A percentile compares a stretch with the other conserved stretches of the same genome.
These are phyloP conservation scores for Thinopyrum obtusiflorum DNA, from an alignment of 202 grass and related monocot species.

Conservation along the genomic window DNA sequence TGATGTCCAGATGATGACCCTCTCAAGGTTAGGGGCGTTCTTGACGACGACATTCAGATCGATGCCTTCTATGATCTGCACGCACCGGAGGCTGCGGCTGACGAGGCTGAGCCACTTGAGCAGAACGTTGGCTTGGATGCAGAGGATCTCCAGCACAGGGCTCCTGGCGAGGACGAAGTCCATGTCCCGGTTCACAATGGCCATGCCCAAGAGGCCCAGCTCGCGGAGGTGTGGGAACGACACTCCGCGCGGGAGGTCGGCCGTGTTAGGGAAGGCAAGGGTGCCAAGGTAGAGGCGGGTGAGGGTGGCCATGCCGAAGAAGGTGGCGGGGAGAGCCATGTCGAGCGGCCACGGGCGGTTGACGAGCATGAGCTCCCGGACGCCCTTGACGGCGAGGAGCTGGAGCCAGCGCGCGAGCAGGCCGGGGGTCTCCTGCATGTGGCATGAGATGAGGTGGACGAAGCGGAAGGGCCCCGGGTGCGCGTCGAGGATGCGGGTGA, in stretches of 20 bases:
- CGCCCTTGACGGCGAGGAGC: conserved; percentile 3
- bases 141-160: conserved; percentile 5
- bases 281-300: background rate
- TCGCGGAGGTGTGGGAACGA: background rate
- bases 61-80: background rate
- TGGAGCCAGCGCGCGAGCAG: conserved; percentile 11
- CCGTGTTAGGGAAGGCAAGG: background rate
- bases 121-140: background rate
- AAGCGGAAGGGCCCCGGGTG: background rate
- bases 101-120: background rate
- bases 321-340: background rate
- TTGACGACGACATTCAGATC: background rate
- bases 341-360: conserved; percentile 4
- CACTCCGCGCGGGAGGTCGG: background rate
- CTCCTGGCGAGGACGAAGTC: conserved; percentile 9
- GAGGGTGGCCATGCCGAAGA: background rate
- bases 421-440: background rate
- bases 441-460: background rate
- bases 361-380: background rate
- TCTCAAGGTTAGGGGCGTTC: background rate
- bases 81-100: background rate
- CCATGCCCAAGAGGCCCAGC: background rate
- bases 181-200: background rate
- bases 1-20: background rate
- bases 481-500: background rate